These are phyloP conservation scores for Lumnitzera racemosa DNA, from an alignment of 345 rosid species.

Conservation along the genomic window DNA sequence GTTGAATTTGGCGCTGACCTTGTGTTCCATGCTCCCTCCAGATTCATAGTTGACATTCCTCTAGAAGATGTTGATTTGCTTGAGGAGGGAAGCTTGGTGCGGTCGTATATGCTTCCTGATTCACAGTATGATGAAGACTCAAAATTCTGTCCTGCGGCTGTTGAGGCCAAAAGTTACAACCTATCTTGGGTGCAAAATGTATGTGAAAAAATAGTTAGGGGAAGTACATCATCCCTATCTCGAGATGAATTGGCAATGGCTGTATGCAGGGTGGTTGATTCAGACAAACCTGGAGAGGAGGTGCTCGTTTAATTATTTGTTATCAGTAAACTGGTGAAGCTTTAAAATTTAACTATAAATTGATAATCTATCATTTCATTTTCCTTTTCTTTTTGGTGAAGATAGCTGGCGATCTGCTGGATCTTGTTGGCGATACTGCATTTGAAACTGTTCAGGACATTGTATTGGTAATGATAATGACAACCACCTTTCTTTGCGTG, in stretches of 20 bases:
- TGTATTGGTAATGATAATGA: constrained; percentile 40
- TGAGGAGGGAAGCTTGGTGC: constrained; percentile 29
- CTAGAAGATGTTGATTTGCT: constrained; percentile 42
- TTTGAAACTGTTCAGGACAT: constrained; percentile 94
- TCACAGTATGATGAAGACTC: constrained; percentile 39
- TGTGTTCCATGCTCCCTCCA: constrained; percentile 59
- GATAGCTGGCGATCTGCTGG: constrained; percentile 90
- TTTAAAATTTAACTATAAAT: not conserved
- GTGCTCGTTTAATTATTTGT: constrained; percentile 31
- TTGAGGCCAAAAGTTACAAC: constrained; percentile 34
- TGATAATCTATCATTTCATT: not conserved
- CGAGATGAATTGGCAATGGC: constrained; percentile 93
- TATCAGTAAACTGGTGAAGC: constrained; percentile 4
- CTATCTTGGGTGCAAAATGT: constrained; percentile 86
- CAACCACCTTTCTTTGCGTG: not conserved
- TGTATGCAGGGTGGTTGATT: constrained; percentile 78
- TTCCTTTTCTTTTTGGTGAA: constrained; percentile 16
- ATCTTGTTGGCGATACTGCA: constrained; percentile 87
- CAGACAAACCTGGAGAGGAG: constrained; percentile 92
- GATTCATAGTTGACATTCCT: constrained; percentile 65
- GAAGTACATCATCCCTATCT: constrained; percentile 68
- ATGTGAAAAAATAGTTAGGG: constrained; percentile 60
- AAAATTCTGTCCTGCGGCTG: constrained; percentile 20
- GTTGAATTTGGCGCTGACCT: constrained; percentile 81
- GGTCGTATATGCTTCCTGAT: constrained; percentile 31